Base-by-base conservation (phyloP, 257 asterid genomes). In the Pogostemon cablin region DNA sequence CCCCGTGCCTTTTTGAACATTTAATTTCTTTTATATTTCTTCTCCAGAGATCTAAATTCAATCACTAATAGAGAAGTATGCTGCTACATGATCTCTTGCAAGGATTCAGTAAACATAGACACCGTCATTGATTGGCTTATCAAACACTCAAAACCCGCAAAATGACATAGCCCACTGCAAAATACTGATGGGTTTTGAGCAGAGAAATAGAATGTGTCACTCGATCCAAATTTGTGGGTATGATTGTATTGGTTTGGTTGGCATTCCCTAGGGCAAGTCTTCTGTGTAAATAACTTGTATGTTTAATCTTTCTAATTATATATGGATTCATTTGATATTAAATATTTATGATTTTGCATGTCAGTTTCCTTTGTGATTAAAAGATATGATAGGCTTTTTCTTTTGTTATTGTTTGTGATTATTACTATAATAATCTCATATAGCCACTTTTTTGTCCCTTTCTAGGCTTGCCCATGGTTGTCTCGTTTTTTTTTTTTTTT, bases 61-160 rank as follows among this genome's bases (percentile, higher is more conserved):
- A 71, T 87, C 43, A 41, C 84, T 2, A 95, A 88, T 59, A 86
- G 97, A 76, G 98, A 92, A 85, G 96, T 92, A 34, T 88, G 97
- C 87, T 87, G 98, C 85, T 90, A 90, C 42, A 92, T 92, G 98
- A 88, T 90, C 72, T 92, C 98, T 7, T 92, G 98, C 86, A 92
- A 88, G 87, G 97, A 91, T 4, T 80, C 90, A 3, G 81, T 87
- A 65, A 91, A 91, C 81, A 89, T 91, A 38, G 96, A 91, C 61
- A 79, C 74, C 2, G 96, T 91, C 77, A 87, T 91, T 15, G 91
- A 91, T 80, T 91, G 96, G 96, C 95, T 91, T 10, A 89, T 91
- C 49, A 83, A 85, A 80, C 97, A 90, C 81, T 87, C 96, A 2
- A 87, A 85, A 83, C 77, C 87, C 8, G 91, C 85, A 2, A 87